Base-by-base conservation (phyloP, 768 basidiomycete genomes). In the Lepiota brunneoincarnata region DNA sequence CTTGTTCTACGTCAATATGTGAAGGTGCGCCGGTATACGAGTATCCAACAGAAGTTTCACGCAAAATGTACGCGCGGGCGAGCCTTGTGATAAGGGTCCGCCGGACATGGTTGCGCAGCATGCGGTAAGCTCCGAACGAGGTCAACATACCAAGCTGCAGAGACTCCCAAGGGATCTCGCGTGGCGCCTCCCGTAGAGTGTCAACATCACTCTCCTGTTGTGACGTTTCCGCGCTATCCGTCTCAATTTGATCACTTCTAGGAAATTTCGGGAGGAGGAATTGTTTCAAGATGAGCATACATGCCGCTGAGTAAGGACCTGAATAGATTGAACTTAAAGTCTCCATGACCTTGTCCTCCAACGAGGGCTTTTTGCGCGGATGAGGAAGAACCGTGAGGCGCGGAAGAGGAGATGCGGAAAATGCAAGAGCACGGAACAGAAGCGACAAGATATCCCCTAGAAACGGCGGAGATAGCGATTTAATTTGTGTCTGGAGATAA, bases 401-500 rank as follows among this genome's bases (percentile, higher is more conserved):
- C 37, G 89, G 86, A 14, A 92, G 77, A 1, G 87, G 82, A 2
- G 82, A 77, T 3, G 82, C 73, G 62, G 80, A 87, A 60, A 80
- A 83, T 1, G 85, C 81, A 20, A 88, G 75, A 18, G 79, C 79
- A 15, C 86, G 83, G 62, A 90, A 87, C n/a, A 92, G 79, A 31
- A 87, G 72, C 0, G 87, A 85, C n/a, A 91, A 72, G 49, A 91
- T 82, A 34, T 69, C 60, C 11, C 69, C 64, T 34, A 90, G 76
- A 60, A 79, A 75, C 10, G 67, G 67, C 6, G 84, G 77, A 4
- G 84, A 73, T 14, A 90, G 72, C 14, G 74, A 75, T 62, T 84
- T 85, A 42, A 84, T 69, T 55, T 86, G 83, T 1, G 79, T 73
- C n/a, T 72, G 68, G 10, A 90, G 76, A 63, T 89, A 82, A 56